Percentiles rank a stretch among this genome's conserved stretches.
Conservation (phyloP, 306 rosid genomes). For the Oemleria cerasiformis region DNA sequence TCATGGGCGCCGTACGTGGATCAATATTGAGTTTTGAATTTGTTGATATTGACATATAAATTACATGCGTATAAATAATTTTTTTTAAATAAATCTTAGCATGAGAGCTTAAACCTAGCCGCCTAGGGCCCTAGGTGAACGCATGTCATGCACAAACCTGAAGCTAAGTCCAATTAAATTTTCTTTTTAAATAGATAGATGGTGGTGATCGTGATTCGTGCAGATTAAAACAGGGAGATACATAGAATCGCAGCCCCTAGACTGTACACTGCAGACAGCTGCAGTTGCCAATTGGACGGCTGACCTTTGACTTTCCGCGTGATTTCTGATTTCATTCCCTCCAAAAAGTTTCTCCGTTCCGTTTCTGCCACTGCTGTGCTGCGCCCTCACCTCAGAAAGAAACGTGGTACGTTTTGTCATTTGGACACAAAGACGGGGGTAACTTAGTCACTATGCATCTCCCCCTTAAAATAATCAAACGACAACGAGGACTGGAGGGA, state of each 20-base stretch:
- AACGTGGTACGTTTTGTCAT: slow-evolving; percentile 27
- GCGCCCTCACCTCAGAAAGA: background rate
- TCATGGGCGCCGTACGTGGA: too few relatives aligned
- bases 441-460: slow-evolving; percentile 4
- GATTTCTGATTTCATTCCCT: background rate
- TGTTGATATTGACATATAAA: too few relatives aligned
- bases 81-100: too few relatives aligned
- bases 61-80: too few relatives aligned
- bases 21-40: too few relatives aligned
- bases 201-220: background rate
- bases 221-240: background rate
- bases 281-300: slow-evolving; percentile 13
- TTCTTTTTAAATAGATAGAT: background rate
- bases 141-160: too few relatives aligned
- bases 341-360: slow-evolving; percentile 33
- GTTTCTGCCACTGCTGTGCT: slow-evolving; percentile 35
- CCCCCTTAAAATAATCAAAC: slow-evolving; percentile 42
- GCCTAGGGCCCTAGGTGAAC: too few relatives aligned
- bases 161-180: too few relatives aligned
- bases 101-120: too few relatives aligned
- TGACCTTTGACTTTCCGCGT: slow-evolving; percentile 25
- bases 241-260: background rate
- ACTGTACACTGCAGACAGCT: background rate
- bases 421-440: background rate
- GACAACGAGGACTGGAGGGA: slow-evolving; percentile 36